A percentile compares a stretch with the other conserved stretches of the same genome.
These are phyloP conservation scores for Allium sativum DNA, from an alignment of 106 monocot species.

Conservation along the genomic window DNA sequence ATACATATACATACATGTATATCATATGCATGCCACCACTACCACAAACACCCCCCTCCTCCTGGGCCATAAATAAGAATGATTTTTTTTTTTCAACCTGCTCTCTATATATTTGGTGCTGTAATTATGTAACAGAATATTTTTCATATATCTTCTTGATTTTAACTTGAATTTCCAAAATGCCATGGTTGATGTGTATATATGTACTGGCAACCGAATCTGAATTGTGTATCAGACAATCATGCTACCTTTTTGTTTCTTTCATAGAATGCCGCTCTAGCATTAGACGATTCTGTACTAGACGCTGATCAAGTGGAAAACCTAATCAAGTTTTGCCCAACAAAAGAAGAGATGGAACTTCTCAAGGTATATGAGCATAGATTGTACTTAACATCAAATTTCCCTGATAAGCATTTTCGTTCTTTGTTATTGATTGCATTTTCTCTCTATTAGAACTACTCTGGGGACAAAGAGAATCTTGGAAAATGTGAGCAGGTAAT, in stretches of 20 bases:
- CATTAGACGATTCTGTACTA: constrained; percentile 19
- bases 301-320: constrained; percentile 28
- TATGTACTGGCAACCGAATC: too few species aligned
- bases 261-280: constrained; percentile 16
- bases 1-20: too few species aligned
- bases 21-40: too few species aligned
- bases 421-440: constrained; percentile 1
- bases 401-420: background rate
- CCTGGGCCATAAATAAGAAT: too few species aligned
- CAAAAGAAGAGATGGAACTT: constrained; percentile 29
- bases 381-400: background rate
- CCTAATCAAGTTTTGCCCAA: constrained; percentile 27
- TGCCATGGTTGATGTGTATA: too few species aligned
- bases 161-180: too few species aligned
- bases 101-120: too few species aligned
- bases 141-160: too few species aligned
- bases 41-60: too few species aligned
- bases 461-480: constrained; percentile 66
- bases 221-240: too few species aligned
- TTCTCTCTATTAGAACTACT: constrained; percentile 40
- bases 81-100: too few species aligned
- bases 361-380: constrained; percentile 12
- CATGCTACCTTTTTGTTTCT: background rate
- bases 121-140: too few species aligned
- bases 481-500: constrained; percentile 61